Percentiles rank a stretch among this genome's conserved stretches.
Evolutionary conservation across 805 yeast genomes (phyloP).

Genomic region (Ogataea ganodermae): DNA sequence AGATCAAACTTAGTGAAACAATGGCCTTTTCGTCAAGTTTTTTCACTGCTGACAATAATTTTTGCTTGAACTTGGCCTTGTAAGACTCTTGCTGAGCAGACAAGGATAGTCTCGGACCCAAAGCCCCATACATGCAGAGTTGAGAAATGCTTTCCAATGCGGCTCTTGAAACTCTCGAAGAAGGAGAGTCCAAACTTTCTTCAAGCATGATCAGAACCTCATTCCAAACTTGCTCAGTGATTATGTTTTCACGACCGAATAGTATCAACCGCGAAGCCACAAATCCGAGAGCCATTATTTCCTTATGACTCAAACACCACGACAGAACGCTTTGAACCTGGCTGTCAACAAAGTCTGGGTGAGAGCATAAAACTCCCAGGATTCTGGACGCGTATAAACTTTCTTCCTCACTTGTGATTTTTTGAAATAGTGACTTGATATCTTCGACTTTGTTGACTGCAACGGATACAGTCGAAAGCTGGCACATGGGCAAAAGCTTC

Average conservation of each 20-base stretch:
- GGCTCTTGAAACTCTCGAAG: slow-evolving; percentile 25
- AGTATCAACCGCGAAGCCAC: slow-evolving; percentile 48
- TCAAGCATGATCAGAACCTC: slow-evolving; percentile 24
- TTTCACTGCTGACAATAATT: slow-evolving; percentile 44
- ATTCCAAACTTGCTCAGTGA: slow-evolving; percentile 18
- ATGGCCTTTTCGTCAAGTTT: slow-evolving; percentile 62
- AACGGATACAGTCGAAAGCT: slow-evolving; percentile 18
- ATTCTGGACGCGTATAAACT: slow-evolving; percentile 25
- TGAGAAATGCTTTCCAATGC: slow-evolving; percentile 46
- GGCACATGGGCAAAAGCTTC: slow-evolving; percentile 31
- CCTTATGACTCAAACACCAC: slow-evolving; percentile 10
- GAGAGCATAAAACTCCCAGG: slow-evolving; percentile 39
- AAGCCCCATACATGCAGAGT: slow-evolving; percentile 45
- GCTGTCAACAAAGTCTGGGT: slow-evolving; percentile 31
- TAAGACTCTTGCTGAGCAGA: slow-evolving; percentile 25
- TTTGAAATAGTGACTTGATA: slow-evolving; percentile 18
- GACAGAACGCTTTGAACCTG: slow-evolving; percentile 10
- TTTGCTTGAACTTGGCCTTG: slow-evolving; percentile 30
- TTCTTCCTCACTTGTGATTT: slow-evolving; percentile 28
- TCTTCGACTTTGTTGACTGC: slow-evolving; percentile 16
- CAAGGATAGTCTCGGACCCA: slow-evolving; percentile 38
- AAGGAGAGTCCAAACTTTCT: slow-evolving; percentile 21
- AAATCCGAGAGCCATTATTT: slow-evolving; percentile 42
- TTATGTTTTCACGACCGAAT: slow-evolving; percentile 30
- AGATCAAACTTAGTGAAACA: slow-evolving; percentile 55